These are phyloP conservation scores for Glycine latifolia DNA, from an alignment of 306 rosid genomes.

Conservation along the genomic window DNA sequence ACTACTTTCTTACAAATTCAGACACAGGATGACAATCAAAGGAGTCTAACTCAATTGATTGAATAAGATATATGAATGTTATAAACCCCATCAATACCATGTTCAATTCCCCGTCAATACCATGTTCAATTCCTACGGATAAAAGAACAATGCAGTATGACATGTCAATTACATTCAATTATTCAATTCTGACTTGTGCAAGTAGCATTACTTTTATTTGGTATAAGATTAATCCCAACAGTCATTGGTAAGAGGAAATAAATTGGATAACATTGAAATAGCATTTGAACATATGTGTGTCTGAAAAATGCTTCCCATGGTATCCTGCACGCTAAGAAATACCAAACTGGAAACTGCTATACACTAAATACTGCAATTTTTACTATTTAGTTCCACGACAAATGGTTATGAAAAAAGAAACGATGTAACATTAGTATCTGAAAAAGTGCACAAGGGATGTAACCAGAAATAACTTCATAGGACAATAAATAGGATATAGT, in stretches of 20 bases:
- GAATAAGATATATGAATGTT: too few relatives aligned
- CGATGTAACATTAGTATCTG: constrained; percentile 35
- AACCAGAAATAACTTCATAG: constrained; percentile 51
- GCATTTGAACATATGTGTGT: neutral
- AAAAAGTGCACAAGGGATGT: constrained; percentile 44
- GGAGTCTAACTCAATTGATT: too few relatives aligned
- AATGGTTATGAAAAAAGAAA: constrained; percentile 26
- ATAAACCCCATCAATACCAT: too few relatives aligned
- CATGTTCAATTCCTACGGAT: too few relatives aligned
- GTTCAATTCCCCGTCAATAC: too few relatives aligned
- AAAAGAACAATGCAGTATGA: too few relatives aligned
- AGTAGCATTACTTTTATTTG: neutral
- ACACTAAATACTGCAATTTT: constrained; percentile 40
- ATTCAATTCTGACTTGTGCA: neutral
- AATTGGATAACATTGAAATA: neutral
- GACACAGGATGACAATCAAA: neutral
- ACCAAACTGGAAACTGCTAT: constrained; percentile 17
- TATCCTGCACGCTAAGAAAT: neutral
- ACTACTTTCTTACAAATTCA: neutral
- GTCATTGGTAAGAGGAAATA: neutral
- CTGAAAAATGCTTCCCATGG: neutral
- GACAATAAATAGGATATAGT: constrained; percentile 36
- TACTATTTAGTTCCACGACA: constrained; percentile 26
- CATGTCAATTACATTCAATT: neutral
- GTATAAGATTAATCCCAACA: neutral